Evolutionary conservation across 2,329 filamentous ascomycete genomes (phyloP).

Genomic region (Fusarium tanahbumbuense): DNA sequence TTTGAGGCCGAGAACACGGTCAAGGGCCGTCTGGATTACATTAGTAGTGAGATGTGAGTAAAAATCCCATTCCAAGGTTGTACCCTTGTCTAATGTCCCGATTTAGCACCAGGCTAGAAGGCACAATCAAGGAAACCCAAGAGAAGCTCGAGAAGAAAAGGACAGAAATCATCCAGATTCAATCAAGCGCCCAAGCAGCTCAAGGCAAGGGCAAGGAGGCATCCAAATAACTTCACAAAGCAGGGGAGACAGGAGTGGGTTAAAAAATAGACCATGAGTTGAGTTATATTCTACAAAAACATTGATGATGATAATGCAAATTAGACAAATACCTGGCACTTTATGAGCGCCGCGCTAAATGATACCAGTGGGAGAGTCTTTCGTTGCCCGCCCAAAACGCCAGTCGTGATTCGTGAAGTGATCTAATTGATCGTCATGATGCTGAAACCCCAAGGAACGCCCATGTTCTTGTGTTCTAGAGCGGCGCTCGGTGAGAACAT

Average conservation of each 20-base stretch:
- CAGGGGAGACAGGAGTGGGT: conserved; percentile 3
- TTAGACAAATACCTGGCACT: conserved; percentile 36
- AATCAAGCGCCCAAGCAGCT: conserved; percentile 61
- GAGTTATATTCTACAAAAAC: conserved; percentile 46
- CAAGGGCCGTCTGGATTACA: conserved; percentile 90
- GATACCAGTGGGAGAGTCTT: conserved; percentile 17
- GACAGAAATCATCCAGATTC: conserved; percentile 68
- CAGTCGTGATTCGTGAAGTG: conserved; percentile 38
- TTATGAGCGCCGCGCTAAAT: conserved; percentile 33
- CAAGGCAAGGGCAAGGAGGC: conserved; percentile 49
- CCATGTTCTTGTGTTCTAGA: conserved; percentile 45
- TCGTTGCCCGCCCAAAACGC: conserved; percentile 32
- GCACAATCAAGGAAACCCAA: conserved; percentile 66
- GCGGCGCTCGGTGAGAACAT: conserved; percentile 38
- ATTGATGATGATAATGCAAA: conserved; percentile 40
- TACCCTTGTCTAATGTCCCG: neutral
- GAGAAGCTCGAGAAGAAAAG: conserved; percentile 69
- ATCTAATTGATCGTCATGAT: conserved; percentile 47
- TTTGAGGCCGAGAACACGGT: conserved; percentile 90
- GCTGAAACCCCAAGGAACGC: conserved; percentile 43
- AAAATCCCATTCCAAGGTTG: neutral
- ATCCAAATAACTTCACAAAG: conserved; percentile 31
- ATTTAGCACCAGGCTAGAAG: conserved; percentile 57
- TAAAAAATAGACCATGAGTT: conserved; percentile 46
- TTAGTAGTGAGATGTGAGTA: conserved; percentile 89